Conservation (phyloP, 805 yeast species). For the Nakazawaea siamensis region DNA sequence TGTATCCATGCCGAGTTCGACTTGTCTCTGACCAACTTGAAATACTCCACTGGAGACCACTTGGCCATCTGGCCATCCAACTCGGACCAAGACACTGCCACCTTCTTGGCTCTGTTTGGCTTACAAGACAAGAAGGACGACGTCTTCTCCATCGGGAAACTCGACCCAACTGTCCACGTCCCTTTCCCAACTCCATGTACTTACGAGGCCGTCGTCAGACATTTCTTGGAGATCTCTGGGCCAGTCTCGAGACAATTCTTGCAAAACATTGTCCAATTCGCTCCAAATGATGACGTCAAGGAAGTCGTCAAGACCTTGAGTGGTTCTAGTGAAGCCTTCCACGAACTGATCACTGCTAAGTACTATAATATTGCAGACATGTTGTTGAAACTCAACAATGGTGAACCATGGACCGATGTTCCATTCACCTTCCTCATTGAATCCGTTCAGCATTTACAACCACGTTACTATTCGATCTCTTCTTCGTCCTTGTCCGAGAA, state of each 20-base stretch:
- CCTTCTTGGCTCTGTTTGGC: conserved; percentile 57
- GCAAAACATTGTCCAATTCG: conserved; percentile 66
- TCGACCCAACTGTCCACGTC: conserved; percentile 58
- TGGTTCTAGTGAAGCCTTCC: conserved; percentile 62
- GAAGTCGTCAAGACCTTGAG: conserved; percentile 44
- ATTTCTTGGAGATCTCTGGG: conserved; percentile 86
- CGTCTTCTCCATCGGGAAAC: conserved; percentile 56
- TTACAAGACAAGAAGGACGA: conserved; percentile 41
- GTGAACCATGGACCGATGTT: conserved; percentile 61
- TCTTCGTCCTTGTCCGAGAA: conserved; percentile 79
- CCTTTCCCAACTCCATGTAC: conserved; percentile 75
- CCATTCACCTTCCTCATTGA: conserved; percentile 86
- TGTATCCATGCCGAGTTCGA: conserved; percentile 92
- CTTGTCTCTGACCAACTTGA: conserved; percentile 60
- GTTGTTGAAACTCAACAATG: conserved; percentile 51
- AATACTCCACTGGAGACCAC: conserved; percentile 94
- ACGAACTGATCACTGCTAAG: conserved; percentile 49
- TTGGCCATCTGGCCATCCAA: conserved; percentile 93
- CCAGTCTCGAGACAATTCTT: conserved; percentile 87
- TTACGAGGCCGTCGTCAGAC: conserved; percentile 77
- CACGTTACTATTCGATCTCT: conserved; percentile 94
- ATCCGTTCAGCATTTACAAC: conserved; percentile 72
- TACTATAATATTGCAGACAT: conserved; percentile 73
- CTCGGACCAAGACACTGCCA: conserved; percentile 63
- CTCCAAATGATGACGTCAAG: conserved; percentile 59